phyloP scores from a whole-genome alignment of 805 yeast species.

The Hermanozyma aechmeae region DNA sequence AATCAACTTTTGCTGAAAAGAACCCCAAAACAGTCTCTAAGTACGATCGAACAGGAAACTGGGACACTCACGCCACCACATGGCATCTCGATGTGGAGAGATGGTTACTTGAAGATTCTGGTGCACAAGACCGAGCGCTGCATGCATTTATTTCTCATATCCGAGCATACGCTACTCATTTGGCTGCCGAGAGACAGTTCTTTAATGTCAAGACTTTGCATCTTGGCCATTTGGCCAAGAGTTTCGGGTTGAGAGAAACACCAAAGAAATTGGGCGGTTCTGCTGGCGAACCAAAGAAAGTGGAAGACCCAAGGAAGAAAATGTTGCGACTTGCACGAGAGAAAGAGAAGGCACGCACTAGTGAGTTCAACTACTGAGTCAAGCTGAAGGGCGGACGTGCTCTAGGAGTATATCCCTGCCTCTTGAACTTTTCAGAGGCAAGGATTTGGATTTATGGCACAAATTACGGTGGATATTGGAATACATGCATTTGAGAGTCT shows the following conservation, averaged over 20 bases:
- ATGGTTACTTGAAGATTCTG: conserved; percentile 65
- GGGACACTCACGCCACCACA: conserved; percentile 95
- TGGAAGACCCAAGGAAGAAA: conserved; percentile 62
- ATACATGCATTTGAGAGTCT: too few relatives aligned
- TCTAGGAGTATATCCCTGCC: too few relatives aligned
- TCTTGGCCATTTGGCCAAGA: conserved; percentile 91
- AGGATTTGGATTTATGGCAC: too few relatives aligned
- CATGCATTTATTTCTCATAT: conserved; percentile 83
- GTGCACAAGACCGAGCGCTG: conserved; percentile 56
- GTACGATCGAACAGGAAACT: conserved; percentile 44
- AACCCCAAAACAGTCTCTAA: conserved; percentile 28
- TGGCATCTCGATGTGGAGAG: conserved; percentile 91
- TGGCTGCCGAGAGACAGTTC: conserved; percentile 63
- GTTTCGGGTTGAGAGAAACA: conserved; percentile 90
- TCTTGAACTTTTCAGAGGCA: too few relatives aligned
- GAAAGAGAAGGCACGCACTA: conserved; percentile 53
- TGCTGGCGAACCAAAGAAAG: conserved; percentile 26
- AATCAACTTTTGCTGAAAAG: conserved; percentile 26
- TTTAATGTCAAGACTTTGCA: conserved; percentile 81
- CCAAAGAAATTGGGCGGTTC: conserved; percentile 68
- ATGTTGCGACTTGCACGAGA: conserved; percentile 68
- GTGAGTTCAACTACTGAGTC: conserved; percentile 62
- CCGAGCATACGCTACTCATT: conserved; percentile 94
- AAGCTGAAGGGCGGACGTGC: too few relatives aligned
- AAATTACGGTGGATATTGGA: too few relatives aligned